Evolutionary conservation across 2,329 filamentous ascomycete species (phyloP).

Genomic region (Aspergillus quadrilineatus): DNA sequence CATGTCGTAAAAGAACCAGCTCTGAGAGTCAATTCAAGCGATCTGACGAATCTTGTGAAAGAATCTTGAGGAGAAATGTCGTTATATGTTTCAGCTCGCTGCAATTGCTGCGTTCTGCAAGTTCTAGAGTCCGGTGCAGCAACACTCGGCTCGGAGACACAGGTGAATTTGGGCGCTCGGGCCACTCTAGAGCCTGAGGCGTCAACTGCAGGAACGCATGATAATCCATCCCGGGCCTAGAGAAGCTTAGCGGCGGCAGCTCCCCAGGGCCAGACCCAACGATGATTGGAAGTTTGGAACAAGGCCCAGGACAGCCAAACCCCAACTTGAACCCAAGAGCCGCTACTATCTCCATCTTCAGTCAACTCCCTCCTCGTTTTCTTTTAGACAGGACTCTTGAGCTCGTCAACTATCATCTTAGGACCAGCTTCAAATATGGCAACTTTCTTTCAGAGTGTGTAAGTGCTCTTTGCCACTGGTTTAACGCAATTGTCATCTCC

Average conservation of each 20-base stretch:
- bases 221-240: conserved; percentile 28
- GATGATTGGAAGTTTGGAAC: conserved; percentile 9
- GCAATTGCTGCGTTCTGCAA: background rate
- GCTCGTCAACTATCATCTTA: background rate
- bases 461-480: conserved; percentile 31
- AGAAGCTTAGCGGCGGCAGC: conserved; percentile 22
- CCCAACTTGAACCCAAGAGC: conserved; percentile 4
- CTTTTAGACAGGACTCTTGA: conserved; percentile 8
- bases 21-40: background rate
- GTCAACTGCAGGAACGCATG: conserved; percentile 13
- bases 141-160: background rate
- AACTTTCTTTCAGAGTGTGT: conserved; percentile 53
- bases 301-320: background rate
- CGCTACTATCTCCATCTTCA: conserved; percentile 9
- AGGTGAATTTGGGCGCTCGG: background rate
- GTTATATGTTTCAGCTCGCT: too few species aligned
- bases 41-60: background rate
- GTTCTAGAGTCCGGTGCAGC: background rate
- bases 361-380: conserved; percentile 4
- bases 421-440: conserved; percentile 37
- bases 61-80: background rate
- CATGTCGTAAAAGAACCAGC: conserved; percentile 22
- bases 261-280: conserved; percentile 24
- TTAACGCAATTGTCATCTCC: conserved; percentile 15
- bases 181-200: conserved; percentile 4